phyloP scores from a whole-genome alignment of 2,329 filamentous ascomycete genomes.

The Beauveria medogensis region DNA sequence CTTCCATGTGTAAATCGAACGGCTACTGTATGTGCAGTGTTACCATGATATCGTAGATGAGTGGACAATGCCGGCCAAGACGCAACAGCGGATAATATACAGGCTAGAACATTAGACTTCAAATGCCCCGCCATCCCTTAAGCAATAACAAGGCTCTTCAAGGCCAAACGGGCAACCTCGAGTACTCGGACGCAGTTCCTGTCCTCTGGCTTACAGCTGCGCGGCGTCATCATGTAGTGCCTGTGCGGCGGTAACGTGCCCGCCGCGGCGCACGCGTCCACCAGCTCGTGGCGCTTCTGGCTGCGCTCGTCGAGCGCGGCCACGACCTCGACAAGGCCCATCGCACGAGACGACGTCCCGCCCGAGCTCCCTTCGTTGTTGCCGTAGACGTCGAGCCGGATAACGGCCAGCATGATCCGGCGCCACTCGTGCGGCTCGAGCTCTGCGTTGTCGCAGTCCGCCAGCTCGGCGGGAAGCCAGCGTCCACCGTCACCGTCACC shows the following conservation, averaged over 20 bases:
- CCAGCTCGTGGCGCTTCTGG: constrained; percentile 36
- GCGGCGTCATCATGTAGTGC: constrained; percentile 20
- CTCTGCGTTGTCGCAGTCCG: constrained; percentile 31
- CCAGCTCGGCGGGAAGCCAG: constrained; percentile 20
- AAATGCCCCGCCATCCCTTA: constrained; percentile 16
- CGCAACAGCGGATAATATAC: neutral
- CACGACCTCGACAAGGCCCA: constrained; percentile 48
- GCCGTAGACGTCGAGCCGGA: constrained; percentile 52
- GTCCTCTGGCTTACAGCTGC: constrained; percentile 24
- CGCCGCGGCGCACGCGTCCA: constrained; percentile 37
- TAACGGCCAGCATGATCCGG: constrained; percentile 42
- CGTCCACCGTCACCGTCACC: constrained; percentile 1
- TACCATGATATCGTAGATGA: neutral
- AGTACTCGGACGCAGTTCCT: constrained; percentile 43
- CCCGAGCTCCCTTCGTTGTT: constrained; percentile 21
- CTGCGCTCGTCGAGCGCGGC: constrained; percentile 43
- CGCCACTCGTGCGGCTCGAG: constrained; percentile 49
- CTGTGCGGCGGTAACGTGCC: constrained; percentile 24
- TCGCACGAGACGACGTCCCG: constrained; percentile 10
- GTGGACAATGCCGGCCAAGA: neutral
- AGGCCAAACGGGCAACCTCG: constrained; percentile 43
- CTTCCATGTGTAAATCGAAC: neutral
- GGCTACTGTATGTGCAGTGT: neutral
- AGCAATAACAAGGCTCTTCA: constrained; percentile 48
- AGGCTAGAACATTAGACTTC: neutral